Evolutionary conservation across 202 grass and related monocot species (phyloP), one percentile per base, ranked within the genome.

Genomic region (Cymbopogon flexuosus): DNA sequence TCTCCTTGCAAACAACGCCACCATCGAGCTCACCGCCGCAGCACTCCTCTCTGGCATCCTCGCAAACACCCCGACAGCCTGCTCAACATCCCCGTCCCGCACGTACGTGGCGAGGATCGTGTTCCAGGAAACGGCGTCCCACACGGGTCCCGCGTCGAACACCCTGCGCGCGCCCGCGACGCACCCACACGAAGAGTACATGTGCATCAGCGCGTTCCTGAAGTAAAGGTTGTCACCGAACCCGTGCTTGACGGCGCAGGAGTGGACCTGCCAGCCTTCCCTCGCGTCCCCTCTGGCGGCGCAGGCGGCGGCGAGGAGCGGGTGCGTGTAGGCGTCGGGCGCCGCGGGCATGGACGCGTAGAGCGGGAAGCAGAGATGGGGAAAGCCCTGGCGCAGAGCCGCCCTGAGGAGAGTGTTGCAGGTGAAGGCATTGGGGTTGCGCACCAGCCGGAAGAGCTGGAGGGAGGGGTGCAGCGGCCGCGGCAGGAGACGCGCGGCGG

Each of bases 61-160:
- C 1, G 21, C 22, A 73, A 90, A 97, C 64, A 94, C 76, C 23
- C 3, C 2, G 34, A 89, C 22, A 3, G 90, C 92, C 46, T 89
- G 71, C 8, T 82, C 63, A 3, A 86, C 59, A 59, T 97, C 79
- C 75, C 90, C 82, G 5, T 31, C 70, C 15, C 92, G 70, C 41
- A 93, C 79, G 59, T 94, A 92, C 0, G 90, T 86, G 5, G 86
- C 78, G 7, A 97, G 90, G 46, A 97, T 93, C 10, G 92, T 89
- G 81, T 97, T 94, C 92, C 90, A 94, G 6, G 94, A 94, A 86
- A 94, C 94, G 19, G 86, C 89, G 74, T 97, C 94, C 86, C 93
- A 52, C 79, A 84, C 49, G 57, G 88, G 89, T 68, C 81, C 91
- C 49, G 27, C 72, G 88, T 93, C 86, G 19, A 97, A 97, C 90